Conservation (phyloP, 306 rosid species). For the Acacia crassicarpa region DNA sequence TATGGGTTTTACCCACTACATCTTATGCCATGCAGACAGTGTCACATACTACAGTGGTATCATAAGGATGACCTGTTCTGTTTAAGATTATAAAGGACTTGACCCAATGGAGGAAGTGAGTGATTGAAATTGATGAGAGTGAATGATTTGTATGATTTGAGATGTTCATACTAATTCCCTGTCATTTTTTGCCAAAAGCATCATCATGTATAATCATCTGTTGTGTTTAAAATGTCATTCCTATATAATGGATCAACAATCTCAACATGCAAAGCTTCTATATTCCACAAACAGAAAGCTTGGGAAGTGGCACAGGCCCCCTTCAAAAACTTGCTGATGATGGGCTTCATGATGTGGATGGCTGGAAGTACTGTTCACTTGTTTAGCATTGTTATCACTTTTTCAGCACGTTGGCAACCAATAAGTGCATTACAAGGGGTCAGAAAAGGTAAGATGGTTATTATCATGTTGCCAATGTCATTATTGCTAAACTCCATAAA, state of each 20-base stretch:
- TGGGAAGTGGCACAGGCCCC: conserved; percentile 99
- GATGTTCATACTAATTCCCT: neutral
- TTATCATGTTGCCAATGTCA: neutral
- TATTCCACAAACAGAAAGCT: conserved; percentile 71
- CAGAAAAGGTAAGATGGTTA: conserved; percentile 63
- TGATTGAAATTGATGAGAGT: neutral
- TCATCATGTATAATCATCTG: neutral
- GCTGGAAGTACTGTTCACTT: conserved; percentile 95
- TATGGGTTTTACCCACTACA: too few species aligned
- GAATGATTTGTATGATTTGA: neutral
- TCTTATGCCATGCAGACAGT: too few species aligned
- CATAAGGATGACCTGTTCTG: too few species aligned
- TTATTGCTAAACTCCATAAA: neutral
- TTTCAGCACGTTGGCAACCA: conserved; percentile 99
- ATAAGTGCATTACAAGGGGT: conserved; percentile 88
- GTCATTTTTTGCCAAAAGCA: neutral
- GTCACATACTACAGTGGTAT: too few species aligned
- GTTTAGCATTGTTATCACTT: conserved; percentile 95
- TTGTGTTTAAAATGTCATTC: neutral
- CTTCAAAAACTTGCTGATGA: conserved; percentile 91
- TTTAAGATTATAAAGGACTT: too few species aligned
- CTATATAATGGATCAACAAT: neutral
- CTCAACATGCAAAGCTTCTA: neutral
- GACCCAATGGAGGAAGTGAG: too few species aligned
- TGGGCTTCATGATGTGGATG: conserved; percentile 99